Evolutionary conservation across 1,284 basidiomycete species (phyloP), one percentile per base, ranked within the genome.

Genomic region (Gastroboletus turbinatus): DNA sequence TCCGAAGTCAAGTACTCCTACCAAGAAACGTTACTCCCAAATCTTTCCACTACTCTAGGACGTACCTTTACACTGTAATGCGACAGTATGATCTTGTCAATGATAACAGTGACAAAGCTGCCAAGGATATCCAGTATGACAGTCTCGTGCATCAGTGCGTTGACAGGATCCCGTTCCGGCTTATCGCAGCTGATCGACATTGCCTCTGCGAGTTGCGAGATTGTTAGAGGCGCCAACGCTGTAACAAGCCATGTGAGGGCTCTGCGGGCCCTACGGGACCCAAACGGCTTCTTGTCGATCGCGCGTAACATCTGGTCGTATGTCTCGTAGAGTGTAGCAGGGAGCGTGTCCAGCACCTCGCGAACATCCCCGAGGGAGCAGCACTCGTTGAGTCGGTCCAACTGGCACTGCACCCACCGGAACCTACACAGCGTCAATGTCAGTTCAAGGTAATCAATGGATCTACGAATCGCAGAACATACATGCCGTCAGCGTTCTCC

Each of bases 361-460:
- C n/a, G 30, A 19, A 49, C 8, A 16, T 50, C 47, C 4, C 33
- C 35, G n/a, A 44, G 8, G 3, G 42, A 38, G 23, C 17, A 38
- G 17, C 47, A 46, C 16, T 43, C 40, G 2, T 49, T 44, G 0
- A 60, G 36, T 2, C 16, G 19, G 14, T 60, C 53, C 30, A 60
- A 30, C 14, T 57, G 58, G n/a, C 51, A 60, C 10, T 63, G 40
- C 10, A 46, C 58, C 51, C 61, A 60, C 5, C 58, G 43, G 36
- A 63, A 60, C 61, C 58, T 62, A 19, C 5, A 9, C 0, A 29
- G 17, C 1, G 13, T 13, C 19, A 5, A 39, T 1, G 19, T 38
- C 14, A 2, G 9, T 17, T 21, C 29, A 5, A 19, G 16, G 3
- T 19, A 30, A 45, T 46, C 27, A 2, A 5, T 13, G 8, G 1